Percentiles rank a stretch among this genome's conserved stretches.
Evolutionary conservation across 805 yeast genomes (phyloP).

Genomic region (Starmerella roubikii): DNA sequence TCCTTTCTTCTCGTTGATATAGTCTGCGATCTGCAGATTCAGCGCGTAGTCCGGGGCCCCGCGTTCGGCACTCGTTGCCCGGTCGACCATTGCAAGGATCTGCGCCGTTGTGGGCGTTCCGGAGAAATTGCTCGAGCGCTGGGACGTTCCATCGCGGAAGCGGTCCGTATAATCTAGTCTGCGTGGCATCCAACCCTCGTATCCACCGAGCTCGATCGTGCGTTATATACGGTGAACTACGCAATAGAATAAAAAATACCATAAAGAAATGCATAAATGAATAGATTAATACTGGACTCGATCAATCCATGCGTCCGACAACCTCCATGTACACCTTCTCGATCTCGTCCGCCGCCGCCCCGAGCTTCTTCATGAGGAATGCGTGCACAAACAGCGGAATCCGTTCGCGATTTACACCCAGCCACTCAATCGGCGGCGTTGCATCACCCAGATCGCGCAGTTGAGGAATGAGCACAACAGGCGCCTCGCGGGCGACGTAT

Average conservation of each 20-base stretch:
- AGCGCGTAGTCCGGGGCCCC: slow-evolving; percentile 77
- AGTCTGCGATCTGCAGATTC: slow-evolving; percentile 86
- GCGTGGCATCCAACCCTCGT: not conserved
- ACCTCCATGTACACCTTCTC: slow-evolving; percentile 24
- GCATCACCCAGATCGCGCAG: slow-evolving; percentile 88
- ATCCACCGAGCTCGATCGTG: too few relatives aligned
- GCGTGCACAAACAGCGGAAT: slow-evolving; percentile 84
- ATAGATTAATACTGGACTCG: too few relatives aligned
- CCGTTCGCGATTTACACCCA: slow-evolving; percentile 77
- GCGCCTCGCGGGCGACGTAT: slow-evolving; percentile 57
- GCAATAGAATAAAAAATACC: too few relatives aligned
- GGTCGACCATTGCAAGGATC: slow-evolving; percentile 30
- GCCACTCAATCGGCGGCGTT: slow-evolving; percentile 97
- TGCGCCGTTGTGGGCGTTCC: slow-evolving; percentile 8
- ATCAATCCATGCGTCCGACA: slow-evolving; percentile 12
- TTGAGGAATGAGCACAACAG: slow-evolving; percentile 78
- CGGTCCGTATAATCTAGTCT: slow-evolving; percentile 17
- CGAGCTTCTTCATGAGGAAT: slow-evolving; percentile 56
- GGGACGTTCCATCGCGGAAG: slow-evolving; percentile 19
- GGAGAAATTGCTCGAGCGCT: slow-evolving; percentile 1
- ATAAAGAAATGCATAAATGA: too few relatives aligned
- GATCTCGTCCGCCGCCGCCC: slow-evolving; percentile 57
- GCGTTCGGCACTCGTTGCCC: slow-evolving; percentile 77
- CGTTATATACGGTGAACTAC: too few relatives aligned
- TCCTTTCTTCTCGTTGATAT: slow-evolving; percentile 86